These are phyloP conservation scores for Hypoxylon fuscum DNA, from an alignment of 495 filamentous ascomycete genomes.

Conservation along the genomic window DNA sequence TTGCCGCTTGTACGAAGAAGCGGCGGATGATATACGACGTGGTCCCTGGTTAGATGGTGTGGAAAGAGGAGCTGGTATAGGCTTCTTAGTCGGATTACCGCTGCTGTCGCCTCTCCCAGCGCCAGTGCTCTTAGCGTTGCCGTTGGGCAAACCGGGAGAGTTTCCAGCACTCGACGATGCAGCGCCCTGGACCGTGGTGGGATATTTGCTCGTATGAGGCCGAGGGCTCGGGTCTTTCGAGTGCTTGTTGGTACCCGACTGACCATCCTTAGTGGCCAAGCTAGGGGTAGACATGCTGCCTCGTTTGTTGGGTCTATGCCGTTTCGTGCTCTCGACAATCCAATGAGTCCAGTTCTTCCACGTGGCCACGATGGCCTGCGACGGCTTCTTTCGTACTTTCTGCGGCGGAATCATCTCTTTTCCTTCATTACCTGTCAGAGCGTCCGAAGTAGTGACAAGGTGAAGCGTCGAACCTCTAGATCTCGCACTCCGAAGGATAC, in stretches of 20 bases:
- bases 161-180: slow-evolving; percentile 19
- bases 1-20: slow-evolving; percentile 72
- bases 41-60: slow-evolving; percentile 57
- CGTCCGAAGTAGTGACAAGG: slow-evolving; percentile 71
- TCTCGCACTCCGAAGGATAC: slow-evolving; percentile 64
- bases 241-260: slow-evolving; percentile 44
- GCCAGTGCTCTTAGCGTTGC: slow-evolving; percentile 17
- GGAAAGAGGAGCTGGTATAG: slow-evolving; percentile 41
- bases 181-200: slow-evolving; percentile 35
- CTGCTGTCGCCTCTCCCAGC: slow-evolving; percentile 10
- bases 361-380: slow-evolving; percentile 66
- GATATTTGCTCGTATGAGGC: slow-evolving; percentile 64
- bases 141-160: slow-evolving; percentile 39
- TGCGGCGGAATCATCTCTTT: slow-evolving; percentile 44
- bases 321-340: slow-evolving; percentile 59
- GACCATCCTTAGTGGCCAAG: slow-evolving; percentile 54
- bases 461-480: slow-evolving; percentile 82
- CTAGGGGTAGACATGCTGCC: slow-evolving; percentile 66
- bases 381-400: slow-evolving; percentile 58
- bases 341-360: slow-evolving; percentile 75
- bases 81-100: slow-evolving; percentile 31
- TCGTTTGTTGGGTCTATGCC: slow-evolving; percentile 54
- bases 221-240: slow-evolving; percentile 59
- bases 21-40: slow-evolving; percentile 57
- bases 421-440: slow-evolving; percentile 40